Conservation (phyloP, 2,329 filamentous ascomycete species). For the Paradendryphiella salina region DNA sequence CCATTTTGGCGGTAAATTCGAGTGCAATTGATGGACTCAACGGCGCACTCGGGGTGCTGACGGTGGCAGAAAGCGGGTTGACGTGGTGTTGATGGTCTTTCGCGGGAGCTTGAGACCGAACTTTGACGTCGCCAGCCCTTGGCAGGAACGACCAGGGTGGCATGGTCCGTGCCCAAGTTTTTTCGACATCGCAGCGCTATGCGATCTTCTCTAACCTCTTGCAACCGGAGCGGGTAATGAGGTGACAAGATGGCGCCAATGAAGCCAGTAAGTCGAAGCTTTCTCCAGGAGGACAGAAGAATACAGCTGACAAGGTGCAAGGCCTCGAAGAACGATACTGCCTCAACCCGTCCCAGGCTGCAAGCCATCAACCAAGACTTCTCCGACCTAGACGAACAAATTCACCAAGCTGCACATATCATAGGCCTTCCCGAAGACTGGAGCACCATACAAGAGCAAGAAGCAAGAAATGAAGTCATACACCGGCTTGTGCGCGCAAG, state of each 20-base stretch:
- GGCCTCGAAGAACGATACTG: constrained; percentile 17
- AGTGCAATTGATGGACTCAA: constrained; percentile 36
- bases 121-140: constrained; percentile 33
- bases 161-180: constrained; percentile 26
- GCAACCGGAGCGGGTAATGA: constrained; percentile 6
- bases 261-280: constrained; percentile 14
- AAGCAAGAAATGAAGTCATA: constrained; percentile 11
- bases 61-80: constrained; percentile 13
- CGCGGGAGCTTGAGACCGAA: constrained; percentile 27
- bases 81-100: constrained; percentile 32
- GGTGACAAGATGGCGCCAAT: constrained; percentile 31
- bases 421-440: constrained; percentile 43
- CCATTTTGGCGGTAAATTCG: constrained; percentile 53
- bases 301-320: constrained; percentile 8
- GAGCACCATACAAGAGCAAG: constrained; percentile 22
- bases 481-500: constrained; percentile 39
- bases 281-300: not conserved
- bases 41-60: constrained; percentile 23
- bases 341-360: constrained; percentile 45
- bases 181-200: constrained; percentile 17
- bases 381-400: constrained; percentile 43
- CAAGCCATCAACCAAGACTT: constrained; percentile 48
- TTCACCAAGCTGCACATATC: constrained; percentile 49
- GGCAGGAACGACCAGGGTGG: constrained; percentile 20
- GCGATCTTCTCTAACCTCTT: constrained; percentile 1